Evolutionary conservation across 1,284 basidiomycete species (phyloP).

Genomic region (Cutaneotrichosporon sp.): DNA sequence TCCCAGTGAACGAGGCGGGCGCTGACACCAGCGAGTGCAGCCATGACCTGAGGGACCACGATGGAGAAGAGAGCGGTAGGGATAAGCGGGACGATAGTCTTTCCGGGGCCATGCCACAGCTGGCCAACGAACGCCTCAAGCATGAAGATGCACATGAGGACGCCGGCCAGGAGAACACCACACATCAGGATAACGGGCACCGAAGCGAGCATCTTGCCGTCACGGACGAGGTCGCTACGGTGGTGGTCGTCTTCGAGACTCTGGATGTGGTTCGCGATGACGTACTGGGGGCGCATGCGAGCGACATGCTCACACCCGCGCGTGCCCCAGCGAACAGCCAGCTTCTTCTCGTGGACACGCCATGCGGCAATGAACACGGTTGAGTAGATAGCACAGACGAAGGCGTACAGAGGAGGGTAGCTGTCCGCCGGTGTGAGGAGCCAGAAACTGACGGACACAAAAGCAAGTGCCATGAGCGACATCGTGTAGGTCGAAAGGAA

Average conservation of each 20-base stretch:
- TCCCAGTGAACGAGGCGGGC: constrained; percentile 78
- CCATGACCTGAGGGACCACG: constrained; percentile 78
- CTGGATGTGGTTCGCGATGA: constrained; percentile 46
- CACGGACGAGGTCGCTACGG: constrained; percentile 44
- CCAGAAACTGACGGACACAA: constrained; percentile 41
- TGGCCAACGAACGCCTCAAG: constrained; percentile 81
- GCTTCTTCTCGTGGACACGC: constrained; percentile 72
- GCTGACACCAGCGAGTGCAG: constrained; percentile 67
- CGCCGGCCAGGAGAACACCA: constrained; percentile 61
- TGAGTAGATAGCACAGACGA: constrained; percentile 70
- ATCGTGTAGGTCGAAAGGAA: constrained; percentile 80
- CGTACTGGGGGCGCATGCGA: constrained; percentile 64
- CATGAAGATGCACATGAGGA: constrained; percentile 75
- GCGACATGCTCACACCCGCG: constrained; percentile 65
- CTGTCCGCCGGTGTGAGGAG: constrained; percentile 54
- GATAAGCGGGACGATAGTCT: constrained; percentile 67
- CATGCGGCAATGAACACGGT: constrained; percentile 83
- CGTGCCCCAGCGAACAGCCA: constrained; percentile 75
- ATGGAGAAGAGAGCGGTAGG: constrained; percentile 81
- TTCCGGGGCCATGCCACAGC: constrained; percentile 79
- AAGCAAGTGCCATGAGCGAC: constrained; percentile 58
- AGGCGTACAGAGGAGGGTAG: constrained; percentile 74
- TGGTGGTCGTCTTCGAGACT: constrained; percentile 23
- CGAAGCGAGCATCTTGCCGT: constrained; percentile 67
- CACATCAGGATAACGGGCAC: constrained; percentile 75